phyloP scores from a whole-genome alignment of 306 rosid species.

The Trifolium dubium region DNA sequence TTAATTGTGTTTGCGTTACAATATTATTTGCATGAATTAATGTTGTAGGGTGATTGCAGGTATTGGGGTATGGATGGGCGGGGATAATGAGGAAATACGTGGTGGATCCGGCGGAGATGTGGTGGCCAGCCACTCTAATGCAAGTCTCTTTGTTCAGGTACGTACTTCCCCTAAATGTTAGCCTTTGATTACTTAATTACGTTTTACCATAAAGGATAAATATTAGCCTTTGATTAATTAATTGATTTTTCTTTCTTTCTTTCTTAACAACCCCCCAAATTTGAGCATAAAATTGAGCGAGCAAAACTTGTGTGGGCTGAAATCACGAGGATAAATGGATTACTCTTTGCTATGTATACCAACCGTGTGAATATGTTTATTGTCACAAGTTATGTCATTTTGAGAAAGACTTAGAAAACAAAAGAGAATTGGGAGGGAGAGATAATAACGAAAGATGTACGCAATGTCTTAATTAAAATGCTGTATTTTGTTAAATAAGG shows the following conservation, averaged over 20 bases:
- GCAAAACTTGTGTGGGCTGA: neutral
- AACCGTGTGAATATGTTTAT: neutral
- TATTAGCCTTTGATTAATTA: neutral
- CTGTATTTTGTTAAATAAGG: too few relatives aligned
- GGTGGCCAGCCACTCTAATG: slow-evolving; percentile 74
- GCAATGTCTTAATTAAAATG: too few relatives aligned
- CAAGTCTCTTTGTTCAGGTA: slow-evolving; percentile 82
- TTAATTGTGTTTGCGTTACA: too few relatives aligned
- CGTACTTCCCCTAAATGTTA: neutral
- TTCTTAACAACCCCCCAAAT: neutral
- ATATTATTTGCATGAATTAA: neutral
- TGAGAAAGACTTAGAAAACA: neutral
- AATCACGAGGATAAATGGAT: neutral
- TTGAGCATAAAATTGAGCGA: neutral
- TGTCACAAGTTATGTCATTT: neutral
- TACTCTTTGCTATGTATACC: neutral
- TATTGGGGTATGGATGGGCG: slow-evolving; percentile 87
- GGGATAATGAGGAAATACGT: slow-evolving; percentile 72
- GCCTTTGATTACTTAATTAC: neutral
- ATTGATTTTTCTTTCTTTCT: neutral
- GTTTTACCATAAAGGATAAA: too few relatives aligned
- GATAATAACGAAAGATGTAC: too few relatives aligned
- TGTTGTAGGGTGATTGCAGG: too few relatives aligned
- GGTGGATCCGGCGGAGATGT: slow-evolving; percentile 79
- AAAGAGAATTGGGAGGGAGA: neutral